A percentile compares a stretch with the other conserved stretches of the same genome.
phyloP scores from a whole-genome alignment of 2,329 filamentous ascomycete genomes.

The Cytospora leucostoma region DNA sequence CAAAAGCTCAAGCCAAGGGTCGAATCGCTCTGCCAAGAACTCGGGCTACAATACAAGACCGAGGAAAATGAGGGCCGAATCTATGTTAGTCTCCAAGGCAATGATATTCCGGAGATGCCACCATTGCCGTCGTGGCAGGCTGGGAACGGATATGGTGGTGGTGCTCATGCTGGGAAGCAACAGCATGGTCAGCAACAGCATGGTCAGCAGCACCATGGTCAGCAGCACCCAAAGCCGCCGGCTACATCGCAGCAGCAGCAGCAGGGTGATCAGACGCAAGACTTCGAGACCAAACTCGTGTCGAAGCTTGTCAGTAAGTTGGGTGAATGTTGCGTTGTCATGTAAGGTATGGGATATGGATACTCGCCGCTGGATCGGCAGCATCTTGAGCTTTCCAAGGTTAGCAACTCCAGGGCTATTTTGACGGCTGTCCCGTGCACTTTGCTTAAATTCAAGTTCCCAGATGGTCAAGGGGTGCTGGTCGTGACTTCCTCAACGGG shows the following conservation, averaged over 20 bases:
- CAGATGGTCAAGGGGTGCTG: background rate
- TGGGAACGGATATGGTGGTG: constrained; percentile 39
- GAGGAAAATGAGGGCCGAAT: constrained; percentile 90
- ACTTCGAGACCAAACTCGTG: constrained; percentile 62
- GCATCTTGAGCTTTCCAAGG: background rate
- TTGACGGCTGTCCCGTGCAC: background rate
- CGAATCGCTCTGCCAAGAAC: constrained; percentile 79
- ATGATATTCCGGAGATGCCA: constrained; percentile 50
- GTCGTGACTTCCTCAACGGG: background rate
- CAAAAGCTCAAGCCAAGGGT: constrained; percentile 97
- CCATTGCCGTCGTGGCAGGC: constrained; percentile 52
- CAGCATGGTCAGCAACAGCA: constrained; percentile 49
- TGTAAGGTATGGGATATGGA: constrained; percentile 51
- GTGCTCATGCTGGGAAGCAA: constrained; percentile 42
- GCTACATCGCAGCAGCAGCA: constrained; percentile 40
- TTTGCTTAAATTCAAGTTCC: background rate
- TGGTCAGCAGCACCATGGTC: constrained; percentile 37
- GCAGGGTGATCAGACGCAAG: constrained; percentile 57
- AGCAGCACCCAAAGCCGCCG: constrained; percentile 37
- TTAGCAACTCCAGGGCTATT: background rate
- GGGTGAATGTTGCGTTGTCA: constrained; percentile 59
- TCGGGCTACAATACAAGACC: constrained; percentile 79
- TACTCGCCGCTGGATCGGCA: constrained; percentile 1
- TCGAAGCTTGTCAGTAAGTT: constrained; percentile 64
- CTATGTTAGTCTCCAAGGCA: constrained; percentile 82